Conservation (phyloP, 169 alveolate genomes). For the Plasmodium gaboni region DNA sequence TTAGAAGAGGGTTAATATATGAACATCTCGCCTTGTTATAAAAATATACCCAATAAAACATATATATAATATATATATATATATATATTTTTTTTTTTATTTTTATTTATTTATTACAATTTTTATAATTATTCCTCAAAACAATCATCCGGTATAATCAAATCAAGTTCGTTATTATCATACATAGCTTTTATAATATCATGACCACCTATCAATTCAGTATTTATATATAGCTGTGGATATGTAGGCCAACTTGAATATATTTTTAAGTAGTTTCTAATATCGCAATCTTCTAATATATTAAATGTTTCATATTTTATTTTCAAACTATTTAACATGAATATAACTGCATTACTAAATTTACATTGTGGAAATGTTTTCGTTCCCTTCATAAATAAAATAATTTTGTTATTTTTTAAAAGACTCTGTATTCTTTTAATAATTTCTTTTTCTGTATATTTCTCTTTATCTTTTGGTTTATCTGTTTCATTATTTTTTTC, state of each 20-base stretch:
- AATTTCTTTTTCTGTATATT: neutral
- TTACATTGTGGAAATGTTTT: slow-evolving; percentile 85
- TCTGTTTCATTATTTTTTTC: neutral
- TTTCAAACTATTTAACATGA: slow-evolving; percentile 80
- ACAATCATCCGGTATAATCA: slow-evolving; percentile 78
- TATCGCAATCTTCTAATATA: slow-evolving; percentile 88
- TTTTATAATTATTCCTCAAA: slow-evolving; percentile 10
- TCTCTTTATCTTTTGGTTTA: slow-evolving; percentile 9
- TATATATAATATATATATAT: too few relatives aligned
- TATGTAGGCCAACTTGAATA: slow-evolving; percentile 95
- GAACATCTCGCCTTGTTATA: too few relatives aligned
- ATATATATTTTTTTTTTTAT: too few relatives aligned
- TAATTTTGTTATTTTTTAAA: slow-evolving; percentile 77
- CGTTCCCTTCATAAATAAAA: slow-evolving; percentile 89
- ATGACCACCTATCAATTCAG: slow-evolving; percentile 85
- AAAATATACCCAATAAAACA: too few relatives aligned
- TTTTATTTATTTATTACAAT: too few relatives aligned
- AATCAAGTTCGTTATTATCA: slow-evolving; percentile 78
- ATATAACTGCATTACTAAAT: slow-evolving; percentile 86
- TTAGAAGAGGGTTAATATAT: too few relatives aligned
- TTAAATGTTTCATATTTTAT: slow-evolving; percentile 87
- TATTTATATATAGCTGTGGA: slow-evolving; percentile 91
- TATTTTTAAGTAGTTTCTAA: slow-evolving; percentile 91
- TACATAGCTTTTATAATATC: slow-evolving; percentile 85
- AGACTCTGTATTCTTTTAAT: slow-evolving; percentile 58